These are phyloP conservation scores for Mycosarcoma mackinlayi DNA, from an alignment of 1,284 basidiomycete species.

Conservation along the genomic window DNA sequence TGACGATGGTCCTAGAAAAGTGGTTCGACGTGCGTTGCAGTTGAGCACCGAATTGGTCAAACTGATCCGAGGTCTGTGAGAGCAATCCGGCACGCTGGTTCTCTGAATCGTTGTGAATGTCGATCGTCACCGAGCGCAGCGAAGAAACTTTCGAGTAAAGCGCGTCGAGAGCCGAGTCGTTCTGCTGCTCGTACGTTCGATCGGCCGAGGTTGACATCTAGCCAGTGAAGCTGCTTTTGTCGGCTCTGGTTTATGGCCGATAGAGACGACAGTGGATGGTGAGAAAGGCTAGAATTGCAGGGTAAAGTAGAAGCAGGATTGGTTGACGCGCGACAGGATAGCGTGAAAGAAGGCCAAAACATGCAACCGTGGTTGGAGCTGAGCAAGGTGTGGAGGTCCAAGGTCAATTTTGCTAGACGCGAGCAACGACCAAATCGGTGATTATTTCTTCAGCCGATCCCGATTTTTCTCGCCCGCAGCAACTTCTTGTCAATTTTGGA, in stretches of 20 bases:
- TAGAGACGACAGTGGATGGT: not conserved
- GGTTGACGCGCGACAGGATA: too few species aligned
- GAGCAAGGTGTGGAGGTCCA: constrained; percentile 4
- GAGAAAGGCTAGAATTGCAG: too few species aligned
- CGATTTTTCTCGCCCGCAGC: not conserved
- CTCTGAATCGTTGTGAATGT: constrained; percentile 63
- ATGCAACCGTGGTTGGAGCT: not conserved
- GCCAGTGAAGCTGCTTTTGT: constrained; percentile 9
- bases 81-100: constrained; percentile 44
- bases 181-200: constrained; percentile 64
- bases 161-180: constrained; percentile 60
- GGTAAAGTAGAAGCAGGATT: too few species aligned
- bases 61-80: constrained; percentile 50
- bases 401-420: too few species aligned
- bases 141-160: constrained; percentile 61
- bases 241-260: too few species aligned
- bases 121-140: constrained; percentile 59
- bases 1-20: constrained; percentile 42
- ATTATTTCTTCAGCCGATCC: not conserved
- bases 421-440: too few species aligned
- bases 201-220: constrained; percentile 55
- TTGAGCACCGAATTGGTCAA: constrained; percentile 42
- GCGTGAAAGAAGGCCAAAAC: not conserved
- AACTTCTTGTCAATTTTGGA: constrained; percentile 17
- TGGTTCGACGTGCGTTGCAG: constrained; percentile 51